Percentiles rank a stretch among this genome's conserved stretches.
phyloP scores from a whole-genome alignment of 306 rosid species.

The Corylus americana region DNA sequence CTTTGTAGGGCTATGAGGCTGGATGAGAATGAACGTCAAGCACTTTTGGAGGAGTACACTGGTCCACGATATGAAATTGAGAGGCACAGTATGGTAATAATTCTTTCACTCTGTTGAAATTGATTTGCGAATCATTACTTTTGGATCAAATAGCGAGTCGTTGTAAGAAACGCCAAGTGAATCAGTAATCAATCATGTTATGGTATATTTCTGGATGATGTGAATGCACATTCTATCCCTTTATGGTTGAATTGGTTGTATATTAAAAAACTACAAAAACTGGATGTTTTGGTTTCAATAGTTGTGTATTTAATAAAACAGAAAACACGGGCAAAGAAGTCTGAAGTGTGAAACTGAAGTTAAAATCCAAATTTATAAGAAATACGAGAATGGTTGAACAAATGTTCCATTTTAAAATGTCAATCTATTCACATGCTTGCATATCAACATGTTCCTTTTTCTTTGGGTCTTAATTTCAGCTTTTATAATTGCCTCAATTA shows the following conservation, averaged over 20 bases:
- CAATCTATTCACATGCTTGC: neutral
- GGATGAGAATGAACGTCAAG: conserved; percentile 54
- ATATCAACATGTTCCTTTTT: neutral
- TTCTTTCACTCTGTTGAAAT: conserved; percentile 30
- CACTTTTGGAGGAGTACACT: conserved; percentile 61
- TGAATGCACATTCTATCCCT: neutral
- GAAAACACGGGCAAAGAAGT: neutral
- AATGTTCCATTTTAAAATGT: neutral
- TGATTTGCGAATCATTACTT: conserved; percentile 12
- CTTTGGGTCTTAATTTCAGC: neutral
- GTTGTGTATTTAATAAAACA: too few relatives aligned
- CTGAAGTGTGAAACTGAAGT: conserved; percentile 9
- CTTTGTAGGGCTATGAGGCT: conserved; percentile 67
- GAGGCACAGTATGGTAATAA: conserved; percentile 60
- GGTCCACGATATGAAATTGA: conserved; percentile 87
- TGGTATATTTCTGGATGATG: neutral
- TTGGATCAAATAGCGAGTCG: conserved; percentile 13
- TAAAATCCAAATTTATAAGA: neutral
- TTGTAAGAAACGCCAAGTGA: neutral
- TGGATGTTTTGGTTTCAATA: neutral
- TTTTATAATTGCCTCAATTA: neutral
- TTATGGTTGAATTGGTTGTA: neutral
- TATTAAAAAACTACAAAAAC: neutral
- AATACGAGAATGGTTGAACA: neutral
- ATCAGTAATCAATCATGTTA: neutral